phyloP scores from a whole-genome alignment of 441 rosid genomes.

The Kokia cookei region DNA sequence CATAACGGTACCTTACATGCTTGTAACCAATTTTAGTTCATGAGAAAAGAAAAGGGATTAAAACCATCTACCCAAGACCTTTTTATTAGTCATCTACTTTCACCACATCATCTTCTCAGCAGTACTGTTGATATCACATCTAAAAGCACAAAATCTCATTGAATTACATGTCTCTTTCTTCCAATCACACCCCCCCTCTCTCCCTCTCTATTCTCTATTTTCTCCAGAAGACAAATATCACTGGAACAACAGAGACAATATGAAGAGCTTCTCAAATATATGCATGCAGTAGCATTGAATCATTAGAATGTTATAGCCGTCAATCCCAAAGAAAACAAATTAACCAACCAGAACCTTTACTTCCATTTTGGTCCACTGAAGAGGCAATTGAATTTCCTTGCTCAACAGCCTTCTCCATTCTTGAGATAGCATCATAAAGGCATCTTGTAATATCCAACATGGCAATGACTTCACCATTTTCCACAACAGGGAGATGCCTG shows the following conservation, averaged over 20 bases:
- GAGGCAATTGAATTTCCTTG: conserved; percentile 94
- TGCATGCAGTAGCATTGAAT: not conserved
- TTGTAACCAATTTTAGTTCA: not conserved
- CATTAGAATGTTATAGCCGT: not conserved
- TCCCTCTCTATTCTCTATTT: not conserved
- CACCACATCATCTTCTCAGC: not conserved
- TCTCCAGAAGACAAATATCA: not conserved
- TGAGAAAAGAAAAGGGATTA: not conserved
- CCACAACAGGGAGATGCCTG: conserved; percentile 94
- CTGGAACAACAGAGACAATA: not conserved
- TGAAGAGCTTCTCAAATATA: not conserved
- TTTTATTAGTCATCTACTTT: not conserved
- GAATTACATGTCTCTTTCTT: not conserved
- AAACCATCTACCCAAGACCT: not conserved
- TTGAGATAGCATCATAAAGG: conserved; percentile 87
- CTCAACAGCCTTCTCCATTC: conserved; percentile 96
- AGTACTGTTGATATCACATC: not conserved
- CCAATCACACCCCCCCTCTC: not conserved
- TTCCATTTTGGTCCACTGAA: conserved; percentile 92
- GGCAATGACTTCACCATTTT: conserved; percentile 96
- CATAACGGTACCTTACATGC: not conserved
- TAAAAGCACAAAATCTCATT: not conserved
- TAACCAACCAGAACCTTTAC: conserved; percentile 46
- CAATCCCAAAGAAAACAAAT: not conserved
- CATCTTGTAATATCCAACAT: conserved; percentile 88